Percentiles rank a stretch among this genome's conserved stretches.
These are phyloP conservation scores for Colletotrichum acutatum DNA, from an alignment of 2,329 filamentous ascomycete genomes.

Conservation along the genomic window DNA sequence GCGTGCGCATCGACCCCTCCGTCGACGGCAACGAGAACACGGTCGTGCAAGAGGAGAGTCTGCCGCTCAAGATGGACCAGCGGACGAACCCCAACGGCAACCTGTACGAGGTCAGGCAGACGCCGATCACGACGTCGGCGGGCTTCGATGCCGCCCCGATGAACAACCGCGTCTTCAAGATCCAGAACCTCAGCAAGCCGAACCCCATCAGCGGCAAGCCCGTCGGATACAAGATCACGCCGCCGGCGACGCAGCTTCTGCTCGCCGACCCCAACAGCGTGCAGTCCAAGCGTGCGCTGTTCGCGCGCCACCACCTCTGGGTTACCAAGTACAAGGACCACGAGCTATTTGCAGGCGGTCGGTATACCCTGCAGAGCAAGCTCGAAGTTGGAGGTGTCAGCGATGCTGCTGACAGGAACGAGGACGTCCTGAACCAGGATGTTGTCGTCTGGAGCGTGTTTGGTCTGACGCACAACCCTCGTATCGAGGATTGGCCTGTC, in stretches of 20 bases:
- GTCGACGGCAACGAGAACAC: slow-evolving; percentile 65
- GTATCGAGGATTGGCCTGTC: slow-evolving; percentile 68
- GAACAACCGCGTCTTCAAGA: slow-evolving; percentile 46
- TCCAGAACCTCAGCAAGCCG: slow-evolving; percentile 32
- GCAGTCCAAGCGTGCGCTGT: slow-evolving; percentile 40
- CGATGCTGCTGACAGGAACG: slow-evolving; percentile 48
- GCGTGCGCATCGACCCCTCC: slow-evolving; percentile 63
- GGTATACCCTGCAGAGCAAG: slow-evolving; percentile 49
- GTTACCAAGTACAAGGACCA: slow-evolving; percentile 42
- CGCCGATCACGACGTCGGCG: slow-evolving; percentile 51
- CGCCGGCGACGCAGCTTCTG: slow-evolving; percentile 49
- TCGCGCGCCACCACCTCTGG: slow-evolving; percentile 44
- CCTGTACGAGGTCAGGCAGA: slow-evolving; percentile 54
- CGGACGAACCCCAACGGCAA: slow-evolving; percentile 61
- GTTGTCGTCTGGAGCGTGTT: slow-evolving; percentile 59
- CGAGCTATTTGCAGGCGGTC: slow-evolving; percentile 44
- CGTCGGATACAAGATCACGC: slow-evolving; percentile 50
- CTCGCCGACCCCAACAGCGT: slow-evolving; percentile 38
- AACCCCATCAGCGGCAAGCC: slow-evolving; percentile 49
- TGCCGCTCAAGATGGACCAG: slow-evolving; percentile 57
- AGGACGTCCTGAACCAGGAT: slow-evolving; percentile 59
- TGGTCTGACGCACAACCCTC: slow-evolving; percentile 66
- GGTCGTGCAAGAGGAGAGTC: slow-evolving; percentile 65
- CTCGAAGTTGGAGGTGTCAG: slow-evolving; percentile 36
- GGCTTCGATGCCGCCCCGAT: slow-evolving; percentile 55